phyloP scores from a whole-genome alignment of 1,284 basidiomycete genomes.

The Fomitopsis pinicola region DNA sequence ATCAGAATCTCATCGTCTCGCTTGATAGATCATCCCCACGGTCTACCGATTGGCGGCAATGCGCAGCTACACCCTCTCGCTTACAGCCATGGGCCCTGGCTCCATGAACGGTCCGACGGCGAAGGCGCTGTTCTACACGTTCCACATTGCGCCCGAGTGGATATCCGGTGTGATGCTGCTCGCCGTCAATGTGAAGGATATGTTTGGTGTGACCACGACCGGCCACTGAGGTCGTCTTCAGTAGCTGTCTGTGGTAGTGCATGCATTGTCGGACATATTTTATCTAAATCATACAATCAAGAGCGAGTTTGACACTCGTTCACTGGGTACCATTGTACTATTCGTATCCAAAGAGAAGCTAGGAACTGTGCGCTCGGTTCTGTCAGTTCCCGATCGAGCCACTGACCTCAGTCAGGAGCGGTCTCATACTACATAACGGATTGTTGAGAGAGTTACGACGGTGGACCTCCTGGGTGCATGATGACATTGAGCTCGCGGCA shows the following conservation, averaged over 20 bases:
- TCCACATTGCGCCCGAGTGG: constrained; percentile 42
- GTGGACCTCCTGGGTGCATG: no score
- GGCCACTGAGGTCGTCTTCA: background rate
- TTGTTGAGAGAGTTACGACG: no score
- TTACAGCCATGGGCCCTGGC: constrained; percentile 28
- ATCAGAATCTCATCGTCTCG: background rate
- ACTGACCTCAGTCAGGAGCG: no score
- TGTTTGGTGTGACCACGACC: constrained; percentile 14
- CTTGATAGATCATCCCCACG: constrained; percentile 21
- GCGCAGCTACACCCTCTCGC: constrained; percentile 29
- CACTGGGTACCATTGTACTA: no score
- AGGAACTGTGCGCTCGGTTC: no score
- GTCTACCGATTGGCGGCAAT: constrained; percentile 41
- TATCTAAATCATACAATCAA: no score
- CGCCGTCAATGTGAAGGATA: constrained; percentile 29
- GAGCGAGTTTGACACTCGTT: no score
- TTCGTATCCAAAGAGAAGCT: no score
- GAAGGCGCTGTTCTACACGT: constrained; percentile 40
- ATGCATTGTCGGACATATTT: no score
- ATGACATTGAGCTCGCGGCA: no score
- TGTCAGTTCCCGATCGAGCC: no score
- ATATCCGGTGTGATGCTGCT: constrained; percentile 29
- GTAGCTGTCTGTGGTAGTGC: background rate
- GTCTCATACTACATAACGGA: no score
- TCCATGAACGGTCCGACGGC: constrained; percentile 30